Percentiles rank a stretch among this genome's conserved stretches.
Conservation (phyloP, 257 asterid genomes). For the Gentiana dahurica region DNA sequence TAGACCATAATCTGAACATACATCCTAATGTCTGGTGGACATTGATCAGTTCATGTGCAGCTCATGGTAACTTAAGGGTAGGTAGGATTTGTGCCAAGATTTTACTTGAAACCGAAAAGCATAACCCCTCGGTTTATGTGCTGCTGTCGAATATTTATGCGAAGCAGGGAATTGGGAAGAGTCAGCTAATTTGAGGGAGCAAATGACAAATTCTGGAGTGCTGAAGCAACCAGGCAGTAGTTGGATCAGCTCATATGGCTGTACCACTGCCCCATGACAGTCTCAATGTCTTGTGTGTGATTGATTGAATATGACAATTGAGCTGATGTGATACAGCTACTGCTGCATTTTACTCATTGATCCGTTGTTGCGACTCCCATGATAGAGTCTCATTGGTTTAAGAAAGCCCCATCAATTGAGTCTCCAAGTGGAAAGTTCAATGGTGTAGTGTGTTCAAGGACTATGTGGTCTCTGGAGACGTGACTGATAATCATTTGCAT, state of each 20-base stretch:
- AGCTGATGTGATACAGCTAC: slow-evolving; percentile 44
- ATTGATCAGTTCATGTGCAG: slow-evolving; percentile 55
- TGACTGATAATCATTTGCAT: slow-evolving; percentile 24
- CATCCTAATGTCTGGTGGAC: slow-evolving; percentile 74
- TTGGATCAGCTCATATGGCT: slow-evolving; percentile 39
- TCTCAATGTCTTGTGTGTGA: too few species aligned
- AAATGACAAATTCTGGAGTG: slow-evolving; percentile 47
- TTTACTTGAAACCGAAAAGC: slow-evolving; percentile 44
- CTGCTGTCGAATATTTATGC: slow-evolving; percentile 61
- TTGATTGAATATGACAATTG: too few species aligned
- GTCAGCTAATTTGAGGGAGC: slow-evolving; percentile 56
- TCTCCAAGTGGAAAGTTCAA: slow-evolving; percentile 26
- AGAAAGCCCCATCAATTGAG: slow-evolving; percentile 37
- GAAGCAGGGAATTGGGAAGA: slow-evolving; percentile 75
- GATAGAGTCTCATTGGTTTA: slow-evolving; percentile 67
- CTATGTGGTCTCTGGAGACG: slow-evolving; percentile 19
- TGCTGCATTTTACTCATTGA: slow-evolving; percentile 50
- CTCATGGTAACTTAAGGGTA: slow-evolving; percentile 51
- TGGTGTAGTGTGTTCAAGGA: slow-evolving; percentile 12
- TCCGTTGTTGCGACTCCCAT: slow-evolving; percentile 88
- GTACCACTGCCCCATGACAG: too few species aligned
- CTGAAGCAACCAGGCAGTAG: slow-evolving; percentile 70
- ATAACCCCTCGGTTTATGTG: slow-evolving; percentile 55
- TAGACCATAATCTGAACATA: slow-evolving; percentile 24
- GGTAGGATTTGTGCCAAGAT: slow-evolving; percentile 47